Base-by-base conservation (phyloP, 1,139 yeast species). In the Saccharomyces hybrid region DNA sequence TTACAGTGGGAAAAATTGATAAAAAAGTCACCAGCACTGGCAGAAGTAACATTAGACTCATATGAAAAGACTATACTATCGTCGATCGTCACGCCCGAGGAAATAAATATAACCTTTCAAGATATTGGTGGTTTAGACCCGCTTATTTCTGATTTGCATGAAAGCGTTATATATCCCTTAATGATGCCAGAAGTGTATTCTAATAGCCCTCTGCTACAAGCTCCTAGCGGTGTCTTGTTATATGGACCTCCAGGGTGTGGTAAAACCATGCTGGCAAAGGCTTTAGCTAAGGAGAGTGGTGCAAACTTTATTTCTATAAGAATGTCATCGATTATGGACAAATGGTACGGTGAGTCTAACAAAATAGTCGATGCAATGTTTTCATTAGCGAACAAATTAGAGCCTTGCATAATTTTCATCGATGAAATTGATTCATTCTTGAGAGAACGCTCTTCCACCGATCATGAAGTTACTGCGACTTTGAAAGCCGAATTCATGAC, bases 161-260 rank as follows among this genome's bases (percentile, higher is more conserved):
- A 93, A 70, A 81, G 91, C 53, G 96, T 93, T 8, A 80, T 93
- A 51, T 83, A 88, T 63, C 99, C 99, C 0, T 75, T 93, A 54
- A 90, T 96, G 1, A 84, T 77, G 70, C 75, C 71, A 9, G 77
- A 70, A 51, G 56, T 62, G 68, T 61, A 60, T 52, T 57, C 65
- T 29, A 64, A 65, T 56, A 61, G 59, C 63, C 82, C 86, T 57
- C 71, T 81, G 41, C 75, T 93, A 54, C 89, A 86, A 65, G 93
- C 97, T 0, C 99, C 99, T 2, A 91, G 89, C 66, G 99, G 99
- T 28, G 97, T 93, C 2, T 74, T 93, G 49, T 78, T 93, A 55
- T 85, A 89, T 67, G 99, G 99, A 0, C 98, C 99, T 2, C 98
- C 99, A 0, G 98, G 99, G 0, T 93, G 98, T 71, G 98, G 98